Percentiles rank a stretch among this genome's conserved stretches.
Conservation (phyloP, 441 rosid species). For the Pelargonium australe region DNA sequence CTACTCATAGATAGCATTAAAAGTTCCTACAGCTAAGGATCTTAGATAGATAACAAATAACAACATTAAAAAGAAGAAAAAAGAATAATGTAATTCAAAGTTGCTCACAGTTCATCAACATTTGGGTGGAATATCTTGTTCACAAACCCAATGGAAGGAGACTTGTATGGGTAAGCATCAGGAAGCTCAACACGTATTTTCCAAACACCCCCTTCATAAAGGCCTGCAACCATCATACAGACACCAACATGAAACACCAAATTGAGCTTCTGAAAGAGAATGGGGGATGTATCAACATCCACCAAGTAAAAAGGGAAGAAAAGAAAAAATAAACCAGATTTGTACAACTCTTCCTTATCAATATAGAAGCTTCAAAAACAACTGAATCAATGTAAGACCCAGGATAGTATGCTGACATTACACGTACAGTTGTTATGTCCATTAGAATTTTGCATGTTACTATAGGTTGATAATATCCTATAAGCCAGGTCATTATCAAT, state of each 20-base stretch:
- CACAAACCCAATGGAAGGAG: conserved; percentile 67
- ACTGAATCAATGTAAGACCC: not conserved
- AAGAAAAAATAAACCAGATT: not conserved
- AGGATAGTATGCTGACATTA: not conserved
- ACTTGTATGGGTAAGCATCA: conserved; percentile 71
- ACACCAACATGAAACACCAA: conserved; percentile 10
- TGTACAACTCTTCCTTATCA: not conserved
- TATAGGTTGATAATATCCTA: not conserved
- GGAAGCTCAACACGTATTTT: conserved; percentile 70
- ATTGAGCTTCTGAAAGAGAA: conserved; percentile 10
- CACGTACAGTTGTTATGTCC: no score
- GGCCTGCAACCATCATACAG: conserved; percentile 37
- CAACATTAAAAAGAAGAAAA: not conserved
- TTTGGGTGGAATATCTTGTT: conserved; percentile 78
- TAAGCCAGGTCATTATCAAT: not conserved
- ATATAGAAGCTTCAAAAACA: not conserved
- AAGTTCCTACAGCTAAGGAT: conserved; percentile 6
- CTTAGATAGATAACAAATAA: not conserved
- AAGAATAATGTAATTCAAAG: not conserved
- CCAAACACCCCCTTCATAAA: conserved; percentile 71
- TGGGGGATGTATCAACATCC: not conserved
- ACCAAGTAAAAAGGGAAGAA: not conserved
- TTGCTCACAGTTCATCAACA: conserved; percentile 72
- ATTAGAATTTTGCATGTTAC: not conserved
- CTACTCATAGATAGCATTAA: not conserved